Base-by-base conservation (phyloP, 148 eudicot species). In the Chenopodium formosanum region DNA sequence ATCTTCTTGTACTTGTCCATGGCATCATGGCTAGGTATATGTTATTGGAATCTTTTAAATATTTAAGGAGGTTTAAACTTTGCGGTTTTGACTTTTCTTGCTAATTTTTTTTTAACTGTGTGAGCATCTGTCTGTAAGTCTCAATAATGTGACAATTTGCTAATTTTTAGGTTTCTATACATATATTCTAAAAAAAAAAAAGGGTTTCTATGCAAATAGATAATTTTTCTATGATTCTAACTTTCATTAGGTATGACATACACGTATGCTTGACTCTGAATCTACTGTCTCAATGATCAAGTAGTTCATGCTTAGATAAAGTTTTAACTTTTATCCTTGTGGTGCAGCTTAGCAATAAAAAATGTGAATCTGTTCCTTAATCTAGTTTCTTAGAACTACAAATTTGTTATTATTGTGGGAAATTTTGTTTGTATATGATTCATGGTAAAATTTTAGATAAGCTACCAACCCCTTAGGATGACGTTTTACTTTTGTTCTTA, bases 1-100 rank as follows among this genome's bases (percentile, higher is more conserved):
- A 95, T 87, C 98, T 95, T 84, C 91, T 95, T 79, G 97, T 95
- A 31, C 98, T 95, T 86, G 98, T 95, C 81, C 98, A 95, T 84
- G 98, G 98, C 77, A 95, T 95, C 78, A 82, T 93, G 86, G 98
- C 94, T 12, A 93, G 98, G 98, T 95, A 89, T 70, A 79, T 58
- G n/a, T 73, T 44, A 72, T 75, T 75, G 27, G 31, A 50, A 23
- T 73, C 44, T 72, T 75, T 13, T 65, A 48, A 46, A 32, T 23
- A 7, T 50, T 65, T 20, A 73, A 40, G 34, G 52, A 72, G 67
- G 63, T 71, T n/a, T 40, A 25, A 13, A 9, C 2, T 40, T 37
- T 40, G 66, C 1, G 23, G 66, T 62, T 2, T 62, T 9, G 25
- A 23, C 66, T 62, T 9, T 62, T 62, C 9, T 7, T 63, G 7